These are phyloP conservation scores for Podospora conica DNA, from an alignment of 495 filamentous ascomycete species.

Conservation along the genomic window DNA sequence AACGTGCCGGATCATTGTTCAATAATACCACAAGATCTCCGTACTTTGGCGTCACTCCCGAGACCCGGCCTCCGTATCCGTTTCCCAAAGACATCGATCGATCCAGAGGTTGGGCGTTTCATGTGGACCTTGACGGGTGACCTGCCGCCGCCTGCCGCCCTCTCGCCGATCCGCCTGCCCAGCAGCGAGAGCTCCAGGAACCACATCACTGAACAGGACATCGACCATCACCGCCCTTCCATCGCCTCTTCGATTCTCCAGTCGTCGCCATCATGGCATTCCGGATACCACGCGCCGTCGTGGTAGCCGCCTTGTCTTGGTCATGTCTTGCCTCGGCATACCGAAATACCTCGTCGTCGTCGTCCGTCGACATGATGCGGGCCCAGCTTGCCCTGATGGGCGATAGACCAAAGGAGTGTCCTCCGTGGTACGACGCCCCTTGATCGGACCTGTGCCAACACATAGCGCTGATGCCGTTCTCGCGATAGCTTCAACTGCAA, in stretches of 20 bases:
- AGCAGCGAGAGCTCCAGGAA: slow-evolving; percentile 7
- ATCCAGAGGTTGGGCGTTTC: not conserved
- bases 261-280: slow-evolving; percentile 32
- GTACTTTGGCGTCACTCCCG: not conserved
- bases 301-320: slow-evolving; percentile 35
- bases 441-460: not conserved
- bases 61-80: too few relatives aligned
- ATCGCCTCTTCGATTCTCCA: not conserved
- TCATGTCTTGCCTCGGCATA: slow-evolving; percentile 37
- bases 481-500: slow-evolving; percentile 89
- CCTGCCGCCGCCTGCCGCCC: slow-evolving; percentile 8
- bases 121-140: not conserved
- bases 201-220: not conserved
- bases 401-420: slow-evolving; percentile 53
- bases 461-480: slow-evolving; percentile 13
- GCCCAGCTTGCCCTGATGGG: slow-evolving; percentile 46
- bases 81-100: not conserved
- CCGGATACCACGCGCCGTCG: slow-evolving; percentile 27
- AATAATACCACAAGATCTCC: not conserved
- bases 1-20: not conserved
- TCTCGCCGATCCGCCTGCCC: slow-evolving; percentile 9
- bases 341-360: slow-evolving; percentile 40
- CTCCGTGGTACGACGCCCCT: slow-evolving; percentile 50
- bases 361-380: slow-evolving; percentile 43
- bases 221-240: not conserved